Percentiles rank a stretch among this genome's conserved stretches.
These are phyloP conservation scores for Thermochaetoides thermophila DNA, from an alignment of 495 filamentous ascomycete species.

Conservation along the genomic window DNA sequence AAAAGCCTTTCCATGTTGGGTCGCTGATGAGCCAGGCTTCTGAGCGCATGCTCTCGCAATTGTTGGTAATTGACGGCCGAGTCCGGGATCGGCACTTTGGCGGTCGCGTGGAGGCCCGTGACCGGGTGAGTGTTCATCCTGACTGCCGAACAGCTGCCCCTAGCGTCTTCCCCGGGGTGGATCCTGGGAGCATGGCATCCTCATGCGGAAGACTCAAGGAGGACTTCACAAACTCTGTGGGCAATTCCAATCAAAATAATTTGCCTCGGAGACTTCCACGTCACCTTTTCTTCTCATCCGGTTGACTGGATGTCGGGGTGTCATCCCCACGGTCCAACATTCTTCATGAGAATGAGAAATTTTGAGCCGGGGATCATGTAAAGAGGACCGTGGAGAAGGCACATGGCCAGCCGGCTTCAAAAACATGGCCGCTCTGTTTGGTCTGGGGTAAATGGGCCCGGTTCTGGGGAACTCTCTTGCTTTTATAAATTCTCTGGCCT, in stretches of 20 bases:
- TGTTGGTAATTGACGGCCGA: too few species aligned
- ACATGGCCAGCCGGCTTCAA: constrained; percentile 1
- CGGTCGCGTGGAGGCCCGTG: too few species aligned
- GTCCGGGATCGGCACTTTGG: neutral
- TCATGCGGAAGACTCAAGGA: constrained; percentile 8
- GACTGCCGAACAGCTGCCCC: constrained; percentile 3
- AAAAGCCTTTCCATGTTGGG: too few species aligned
- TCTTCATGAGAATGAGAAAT: constrained; percentile 3
- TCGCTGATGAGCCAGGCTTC: too few species aligned
- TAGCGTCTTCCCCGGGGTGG: constrained; percentile 3
- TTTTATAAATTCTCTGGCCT: constrained; percentile 10
- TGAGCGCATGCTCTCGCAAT: too few species aligned
- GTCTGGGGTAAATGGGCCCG: constrained; percentile 3
- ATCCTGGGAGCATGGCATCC: constrained; percentile 1
- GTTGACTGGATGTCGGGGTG: neutral
- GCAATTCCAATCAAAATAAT: constrained; percentile 6
- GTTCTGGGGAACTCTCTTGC: neutral
- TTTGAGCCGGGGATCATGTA: constrained; percentile 5
- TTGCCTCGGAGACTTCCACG: constrained; percentile 1
- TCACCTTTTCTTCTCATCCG: neutral
- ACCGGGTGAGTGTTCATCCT: constrained; percentile 12
- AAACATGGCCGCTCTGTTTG: neutral
- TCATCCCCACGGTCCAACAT: constrained; percentile 5
- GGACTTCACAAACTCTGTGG: too few species aligned
- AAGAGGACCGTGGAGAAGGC: constrained; percentile 10